Percentiles rank a stretch among this genome's conserved stretches.
phyloP scores from a whole-genome alignment of 768 basidiomycete species.

The Suillus spraguei region DNA sequence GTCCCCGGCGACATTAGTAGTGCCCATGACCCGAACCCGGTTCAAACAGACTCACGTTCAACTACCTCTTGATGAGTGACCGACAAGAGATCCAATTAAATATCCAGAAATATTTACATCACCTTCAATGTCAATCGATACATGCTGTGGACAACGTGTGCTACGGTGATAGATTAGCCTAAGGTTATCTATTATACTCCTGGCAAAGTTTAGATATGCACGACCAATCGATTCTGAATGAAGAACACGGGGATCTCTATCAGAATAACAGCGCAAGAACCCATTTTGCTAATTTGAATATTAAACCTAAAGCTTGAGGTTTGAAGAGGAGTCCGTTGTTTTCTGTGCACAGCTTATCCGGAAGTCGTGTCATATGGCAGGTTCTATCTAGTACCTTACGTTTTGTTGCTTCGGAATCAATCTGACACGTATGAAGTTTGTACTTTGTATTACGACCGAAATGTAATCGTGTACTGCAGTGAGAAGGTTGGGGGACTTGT shows the following conservation, averaged over 20 bases:
- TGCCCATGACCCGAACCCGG: neutral
- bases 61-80: neutral
- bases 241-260: neutral
- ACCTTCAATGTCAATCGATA: no score
- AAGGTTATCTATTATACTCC: no score
- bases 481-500: neutral
- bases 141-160: no score
- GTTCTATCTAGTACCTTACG: neutral
- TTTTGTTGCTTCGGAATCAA: neutral
- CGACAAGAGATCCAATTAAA: neutral
- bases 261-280: neutral
- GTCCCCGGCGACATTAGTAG: neutral
- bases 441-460: neutral
- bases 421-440: neutral
- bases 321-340: neutral
- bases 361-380: neutral
- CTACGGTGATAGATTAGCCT: neutral
- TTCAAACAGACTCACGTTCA: neutral
- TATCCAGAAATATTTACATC: neutral
- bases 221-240: neutral
- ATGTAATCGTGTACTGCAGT: neutral
- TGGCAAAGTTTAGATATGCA: neutral
- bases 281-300: neutral
- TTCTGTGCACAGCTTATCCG: slow-evolving; percentile 1
- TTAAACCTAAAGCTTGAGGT: neutral